phyloP scores from a whole-genome alignment of 768 basidiomycete species.

The Termitomyces sp. region DNA sequence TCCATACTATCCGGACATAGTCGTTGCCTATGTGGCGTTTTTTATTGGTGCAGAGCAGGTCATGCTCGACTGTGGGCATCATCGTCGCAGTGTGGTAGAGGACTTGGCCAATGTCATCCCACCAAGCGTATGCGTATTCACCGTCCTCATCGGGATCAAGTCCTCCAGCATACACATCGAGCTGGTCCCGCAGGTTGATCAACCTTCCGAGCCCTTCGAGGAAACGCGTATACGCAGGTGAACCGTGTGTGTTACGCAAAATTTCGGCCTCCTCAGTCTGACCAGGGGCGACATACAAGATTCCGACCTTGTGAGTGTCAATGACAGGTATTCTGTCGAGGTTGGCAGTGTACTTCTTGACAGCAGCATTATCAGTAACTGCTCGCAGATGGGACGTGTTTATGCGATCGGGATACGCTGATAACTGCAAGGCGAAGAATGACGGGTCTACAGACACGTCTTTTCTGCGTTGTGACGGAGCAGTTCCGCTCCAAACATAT shows the following conservation, averaged over 20 bases:
- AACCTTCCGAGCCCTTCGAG: constrained; percentile 84
- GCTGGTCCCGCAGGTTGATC: constrained; percentile 83
- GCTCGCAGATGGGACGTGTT: constrained; percentile 35
- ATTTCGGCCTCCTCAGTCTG: constrained; percentile 84
- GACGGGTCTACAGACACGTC: constrained; percentile 81
- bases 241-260: constrained; percentile 85
- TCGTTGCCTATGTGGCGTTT: constrained; percentile 98
- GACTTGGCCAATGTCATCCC: constrained; percentile 95
- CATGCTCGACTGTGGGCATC: constrained; percentile 78
- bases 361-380: constrained; percentile 44
- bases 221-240: constrained; percentile 92
- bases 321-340: constrained; percentile 90
- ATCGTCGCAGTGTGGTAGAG: constrained; percentile 95
- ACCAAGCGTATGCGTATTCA: constrained; percentile 97
- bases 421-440: constrained; percentile 82
- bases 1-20: constrained; percentile 94
- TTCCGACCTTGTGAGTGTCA: constrained; percentile 94
- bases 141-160: constrained; percentile 90
- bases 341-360: constrained; percentile 54
- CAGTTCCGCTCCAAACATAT: constrained; percentile 82
- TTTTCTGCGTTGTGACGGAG: constrained; percentile 86
- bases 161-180: constrained; percentile 90
- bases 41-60: constrained; percentile 75
- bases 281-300: constrained; percentile 92
- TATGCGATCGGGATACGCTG: constrained; percentile 48